A percentile compares a stretch with the other conserved stretches of the same genome.
Conservation (phyloP, 2,329 filamentous ascomycete genomes). For the Colletotrichum truncatum region DNA sequence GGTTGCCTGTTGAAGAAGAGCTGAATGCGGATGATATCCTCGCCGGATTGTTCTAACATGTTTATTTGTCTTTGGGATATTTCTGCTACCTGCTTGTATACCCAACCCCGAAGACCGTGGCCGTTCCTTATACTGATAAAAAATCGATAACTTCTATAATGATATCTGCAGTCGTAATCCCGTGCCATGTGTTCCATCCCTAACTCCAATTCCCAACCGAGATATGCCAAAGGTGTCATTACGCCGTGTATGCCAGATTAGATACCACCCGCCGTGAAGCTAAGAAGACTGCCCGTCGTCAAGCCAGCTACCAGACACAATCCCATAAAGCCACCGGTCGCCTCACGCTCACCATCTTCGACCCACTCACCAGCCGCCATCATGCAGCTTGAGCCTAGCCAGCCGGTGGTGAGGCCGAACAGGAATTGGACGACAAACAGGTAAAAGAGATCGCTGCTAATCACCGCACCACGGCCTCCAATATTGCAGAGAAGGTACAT, state of each 20-base stretch:
- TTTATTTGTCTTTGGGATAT: neutral
- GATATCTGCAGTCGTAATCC: neutral
- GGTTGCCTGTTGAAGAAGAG: neutral
- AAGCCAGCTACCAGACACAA: conserved; percentile 87
- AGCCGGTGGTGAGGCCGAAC: conserved; percentile 89
- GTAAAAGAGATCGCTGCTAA: conserved; percentile 89
- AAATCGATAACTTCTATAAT: neutral
- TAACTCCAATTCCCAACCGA: neutral
- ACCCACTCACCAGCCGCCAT: conserved; percentile 89
- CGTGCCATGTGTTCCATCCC: neutral
- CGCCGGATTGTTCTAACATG: neutral
- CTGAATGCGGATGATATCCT: neutral
- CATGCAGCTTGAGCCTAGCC: conserved; percentile 88
- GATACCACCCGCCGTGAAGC: conserved; percentile 75
- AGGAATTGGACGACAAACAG: conserved; percentile 82
- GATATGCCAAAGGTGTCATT: neutral
- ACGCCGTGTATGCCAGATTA: conserved; percentile 33
- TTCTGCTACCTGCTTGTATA: neutral
- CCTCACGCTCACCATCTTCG: conserved; percentile 83
- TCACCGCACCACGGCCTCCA: conserved; percentile 74
- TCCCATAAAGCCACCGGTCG: conserved; percentile 93
- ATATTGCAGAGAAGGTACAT: conserved; percentile 93
- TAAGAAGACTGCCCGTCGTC: conserved; percentile 86
- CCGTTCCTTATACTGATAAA: neutral
- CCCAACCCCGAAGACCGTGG: neutral